These are phyloP conservation scores for Chrysanthemum makinoi DNA, from an alignment of 129 eudicot species.

Conservation along the genomic window DNA sequence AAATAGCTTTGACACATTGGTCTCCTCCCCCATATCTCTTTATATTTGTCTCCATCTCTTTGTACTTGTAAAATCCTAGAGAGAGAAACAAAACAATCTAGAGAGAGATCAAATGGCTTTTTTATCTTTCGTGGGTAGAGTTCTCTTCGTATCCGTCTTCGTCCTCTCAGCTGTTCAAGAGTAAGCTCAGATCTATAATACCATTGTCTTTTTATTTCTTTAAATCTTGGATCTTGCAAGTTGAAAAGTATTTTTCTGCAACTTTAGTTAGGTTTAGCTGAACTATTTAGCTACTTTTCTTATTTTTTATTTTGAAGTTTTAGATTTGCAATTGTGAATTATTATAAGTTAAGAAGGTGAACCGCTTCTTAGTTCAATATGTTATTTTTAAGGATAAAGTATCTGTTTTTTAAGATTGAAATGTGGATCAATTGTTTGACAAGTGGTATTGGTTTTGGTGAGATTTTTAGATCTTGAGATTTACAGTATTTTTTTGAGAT, in stretches of 20 bases:
- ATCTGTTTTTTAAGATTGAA: too few species aligned
- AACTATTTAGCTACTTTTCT: too few species aligned
- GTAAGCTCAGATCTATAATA: conserved; percentile 58
- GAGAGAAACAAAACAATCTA: conserved; percentile 38
- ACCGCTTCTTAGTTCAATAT: too few species aligned
- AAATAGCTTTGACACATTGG: conserved; percentile 15
- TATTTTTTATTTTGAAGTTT: background rate
- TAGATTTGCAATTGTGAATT: background rate
- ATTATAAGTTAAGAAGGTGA: background rate
- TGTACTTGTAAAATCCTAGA: conserved; percentile 21
- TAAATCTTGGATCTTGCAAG: conserved; percentile 5
- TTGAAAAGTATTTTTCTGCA: background rate
- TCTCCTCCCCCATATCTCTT: conserved; percentile 29
- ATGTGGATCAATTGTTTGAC: background rate
- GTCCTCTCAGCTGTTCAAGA: conserved; percentile 76
- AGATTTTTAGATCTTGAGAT: conserved; percentile 15
- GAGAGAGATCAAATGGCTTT: conserved; percentile 48
- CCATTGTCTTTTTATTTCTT: background rate
- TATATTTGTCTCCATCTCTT: conserved; percentile 25
- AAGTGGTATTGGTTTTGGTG: background rate
- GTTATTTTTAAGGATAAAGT: too few species aligned
- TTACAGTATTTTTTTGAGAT: background rate
- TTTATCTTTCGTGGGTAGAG: conserved; percentile 64
- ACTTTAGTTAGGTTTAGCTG: background rate
- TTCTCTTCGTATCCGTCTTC: conserved; percentile 82